Evolutionary conservation across 495 filamentous ascomycete genomes (phyloP).

Genomic region (Xylaria bambusicola): DNA sequence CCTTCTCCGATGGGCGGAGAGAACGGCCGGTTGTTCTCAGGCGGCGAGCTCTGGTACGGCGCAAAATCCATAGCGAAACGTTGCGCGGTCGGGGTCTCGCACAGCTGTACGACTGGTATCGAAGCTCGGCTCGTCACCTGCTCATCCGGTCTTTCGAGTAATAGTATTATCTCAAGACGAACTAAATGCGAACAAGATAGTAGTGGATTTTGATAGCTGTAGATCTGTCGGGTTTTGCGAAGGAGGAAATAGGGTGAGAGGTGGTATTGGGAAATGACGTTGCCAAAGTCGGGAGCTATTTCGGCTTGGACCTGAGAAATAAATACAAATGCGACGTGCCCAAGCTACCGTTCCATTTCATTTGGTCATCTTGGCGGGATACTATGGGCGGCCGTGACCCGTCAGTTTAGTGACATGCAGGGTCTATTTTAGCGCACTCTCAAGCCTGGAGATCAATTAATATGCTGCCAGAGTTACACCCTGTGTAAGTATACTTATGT

Average conservation of each 20-base stretch:
- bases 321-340: background rate
- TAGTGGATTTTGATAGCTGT: too few relatives aligned
- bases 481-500: too few relatives aligned
- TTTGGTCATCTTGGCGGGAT: too few relatives aligned
- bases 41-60: constrained; percentile 87
- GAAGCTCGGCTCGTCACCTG: background rate
- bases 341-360: background rate
- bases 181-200: background rate
- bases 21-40: constrained; percentile 71
- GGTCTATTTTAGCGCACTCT: constrained; percentile 13
- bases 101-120: too few relatives aligned
- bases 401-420: constrained; percentile 10
- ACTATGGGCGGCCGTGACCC: background rate
- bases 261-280: background rate
- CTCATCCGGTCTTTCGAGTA: background rate
- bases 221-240: too few relatives aligned
- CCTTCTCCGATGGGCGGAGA: constrained; percentile 60
- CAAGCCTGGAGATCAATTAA: background rate
- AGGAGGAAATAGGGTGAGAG: too few relatives aligned
- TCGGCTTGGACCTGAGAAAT: background rate
- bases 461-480: background rate
- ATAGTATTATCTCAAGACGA: background rate
- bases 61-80: constrained; percentile 80
- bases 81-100: background rate
- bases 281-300: background rate